Evolutionary conservation across 768 basidiomycete genomes (phyloP).

Genomic region (Boletus barrowsii): DNA sequence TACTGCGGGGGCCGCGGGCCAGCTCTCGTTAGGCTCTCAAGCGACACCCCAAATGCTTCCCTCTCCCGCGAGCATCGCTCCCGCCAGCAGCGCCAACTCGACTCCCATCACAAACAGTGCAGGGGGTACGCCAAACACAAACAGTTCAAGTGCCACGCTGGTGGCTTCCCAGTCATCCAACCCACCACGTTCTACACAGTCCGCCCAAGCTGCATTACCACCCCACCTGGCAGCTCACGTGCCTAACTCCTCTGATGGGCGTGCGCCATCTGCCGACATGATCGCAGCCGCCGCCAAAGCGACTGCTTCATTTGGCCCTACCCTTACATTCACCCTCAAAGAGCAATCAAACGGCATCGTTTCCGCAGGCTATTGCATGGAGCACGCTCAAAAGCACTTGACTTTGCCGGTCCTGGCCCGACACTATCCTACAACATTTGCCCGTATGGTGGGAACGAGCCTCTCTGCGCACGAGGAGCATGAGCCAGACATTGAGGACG

Average conservation of each 20-base stretch:
- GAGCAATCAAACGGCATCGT: conserved; percentile 37
- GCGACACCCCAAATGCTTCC: conserved; percentile 73
- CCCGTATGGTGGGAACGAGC: conserved; percentile 66
- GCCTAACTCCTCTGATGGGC: conserved; percentile 29
- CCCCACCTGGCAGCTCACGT: conserved; percentile 33
- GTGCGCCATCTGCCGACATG: conserved; percentile 26
- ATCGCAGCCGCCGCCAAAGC: conserved; percentile 31
- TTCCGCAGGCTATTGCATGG: conserved; percentile 42
- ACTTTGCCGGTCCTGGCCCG: conserved; percentile 66
- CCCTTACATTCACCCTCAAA: conserved; percentile 24
- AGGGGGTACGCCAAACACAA: conserved; percentile 50
- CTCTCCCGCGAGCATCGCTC: conserved; percentile 67
- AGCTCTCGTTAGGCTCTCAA: conserved; percentile 30
- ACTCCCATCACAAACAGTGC: conserved; percentile 63
- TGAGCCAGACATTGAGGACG: conserved; percentile 80
- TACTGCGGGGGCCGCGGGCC: conserved; percentile 21
- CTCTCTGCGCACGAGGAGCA: conserved; percentile 65
- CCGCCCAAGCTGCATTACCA: conserved; percentile 40
- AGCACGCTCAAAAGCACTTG: conserved; percentile 49
- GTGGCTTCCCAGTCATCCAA: conserved; percentile 26
- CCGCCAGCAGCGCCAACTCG: conserved; percentile 70
- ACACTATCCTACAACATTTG: conserved; percentile 73
- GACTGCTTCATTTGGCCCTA: conserved; percentile 27
- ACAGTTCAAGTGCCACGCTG: conserved; percentile 22
- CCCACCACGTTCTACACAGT: conserved; percentile 26